phyloP scores from a whole-genome alignment of 2,329 filamentous ascomycete species.

The Hymenoscyphus salicellus region DNA sequence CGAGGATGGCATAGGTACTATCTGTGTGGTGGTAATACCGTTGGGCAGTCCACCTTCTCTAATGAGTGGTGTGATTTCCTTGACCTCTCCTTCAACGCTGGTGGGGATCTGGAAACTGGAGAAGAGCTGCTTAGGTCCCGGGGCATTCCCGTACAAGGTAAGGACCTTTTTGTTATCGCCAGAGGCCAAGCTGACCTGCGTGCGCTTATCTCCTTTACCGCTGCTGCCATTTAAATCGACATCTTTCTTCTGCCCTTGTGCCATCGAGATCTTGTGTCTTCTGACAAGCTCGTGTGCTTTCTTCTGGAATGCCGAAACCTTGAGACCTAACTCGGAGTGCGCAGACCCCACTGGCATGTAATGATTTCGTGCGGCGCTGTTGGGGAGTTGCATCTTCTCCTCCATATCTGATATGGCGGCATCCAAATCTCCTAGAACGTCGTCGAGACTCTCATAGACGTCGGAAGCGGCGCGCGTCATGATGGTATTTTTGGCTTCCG shows the following conservation, averaged over 20 bases:
- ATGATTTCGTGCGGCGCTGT: conserved; percentile 29
- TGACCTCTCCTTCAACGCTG: conserved; percentile 36
- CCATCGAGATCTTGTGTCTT: conserved; percentile 56
- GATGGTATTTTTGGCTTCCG: conserved; percentile 44
- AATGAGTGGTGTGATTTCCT: conserved; percentile 44
- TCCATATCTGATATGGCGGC: conserved; percentile 48
- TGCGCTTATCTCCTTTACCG: conserved; percentile 10
- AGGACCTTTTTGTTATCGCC: conserved; percentile 60
- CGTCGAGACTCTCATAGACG: conserved; percentile 59
- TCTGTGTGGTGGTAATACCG: conserved; percentile 67
- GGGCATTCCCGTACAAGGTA: conserved; percentile 73
- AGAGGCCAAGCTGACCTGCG: conserved; percentile 38
- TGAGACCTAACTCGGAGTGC: conserved; percentile 29
- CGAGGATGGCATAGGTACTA: conserved; percentile 52
- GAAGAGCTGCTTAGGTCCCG: conserved; percentile 74
- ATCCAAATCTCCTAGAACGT: conserved; percentile 59
- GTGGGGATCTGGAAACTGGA: conserved; percentile 70
- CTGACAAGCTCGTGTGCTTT: conserved; percentile 61
- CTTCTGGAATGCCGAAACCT: conserved; percentile 51
- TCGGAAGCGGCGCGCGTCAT: conserved; percentile 38
- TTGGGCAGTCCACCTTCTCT: conserved; percentile 68
- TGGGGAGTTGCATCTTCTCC: conserved; percentile 45
- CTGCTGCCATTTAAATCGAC: conserved; percentile 21
- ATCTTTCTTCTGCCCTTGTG: conserved; percentile 37
- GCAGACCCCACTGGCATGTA: conserved; percentile 22